Evolutionary conservation across 169 alveolate species (phyloP).

Genomic region (Babesia ovis): DNA sequence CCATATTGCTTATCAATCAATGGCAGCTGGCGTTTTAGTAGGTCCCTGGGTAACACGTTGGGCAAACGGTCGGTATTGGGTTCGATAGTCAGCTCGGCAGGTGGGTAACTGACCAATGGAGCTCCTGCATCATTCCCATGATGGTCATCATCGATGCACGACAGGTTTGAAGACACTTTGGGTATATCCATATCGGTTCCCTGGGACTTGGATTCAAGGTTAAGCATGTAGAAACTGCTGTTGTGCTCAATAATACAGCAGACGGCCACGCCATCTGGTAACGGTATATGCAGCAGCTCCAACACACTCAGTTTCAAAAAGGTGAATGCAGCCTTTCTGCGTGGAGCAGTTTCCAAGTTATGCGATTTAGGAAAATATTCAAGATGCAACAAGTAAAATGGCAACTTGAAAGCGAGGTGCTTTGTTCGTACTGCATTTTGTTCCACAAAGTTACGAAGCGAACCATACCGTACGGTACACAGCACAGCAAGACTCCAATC

Average conservation of each 20-base stretch:
- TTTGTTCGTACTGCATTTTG: constrained; percentile 46
- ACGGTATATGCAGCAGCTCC: constrained; percentile 44
- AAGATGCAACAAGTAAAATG: constrained; percentile 47
- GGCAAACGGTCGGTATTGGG: background rate
- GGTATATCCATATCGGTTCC: constrained; percentile 16
- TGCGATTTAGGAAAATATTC: constrained; percentile 49
- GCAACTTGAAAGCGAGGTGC: constrained; percentile 38
- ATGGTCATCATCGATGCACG: constrained; percentile 5
- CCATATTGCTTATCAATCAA: background rate
- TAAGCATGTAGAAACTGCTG: constrained; percentile 60
- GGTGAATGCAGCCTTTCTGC: constrained; percentile 47
- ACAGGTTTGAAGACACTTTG: background rate
- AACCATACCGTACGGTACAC: constrained; percentile 60
- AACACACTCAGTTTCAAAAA: constrained; percentile 47
- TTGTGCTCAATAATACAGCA: constrained; percentile 61
- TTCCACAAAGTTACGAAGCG: constrained; percentile 53
- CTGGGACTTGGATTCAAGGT: constrained; percentile 9
- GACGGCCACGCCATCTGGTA: constrained; percentile 33
- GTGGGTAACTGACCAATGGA: too few species aligned
- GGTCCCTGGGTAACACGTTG: background rate
- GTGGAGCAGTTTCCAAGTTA: constrained; percentile 31
- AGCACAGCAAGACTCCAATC: constrained; percentile 63
- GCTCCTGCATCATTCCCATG: background rate
- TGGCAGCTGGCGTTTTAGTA: background rate
- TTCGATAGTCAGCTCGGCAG: background rate